A percentile compares a stretch with the other conserved stretches of the same genome.
These are phyloP conservation scores for Alnus glutinosa DNA, from an alignment of 306 rosid species.

Conservation along the genomic window DNA sequence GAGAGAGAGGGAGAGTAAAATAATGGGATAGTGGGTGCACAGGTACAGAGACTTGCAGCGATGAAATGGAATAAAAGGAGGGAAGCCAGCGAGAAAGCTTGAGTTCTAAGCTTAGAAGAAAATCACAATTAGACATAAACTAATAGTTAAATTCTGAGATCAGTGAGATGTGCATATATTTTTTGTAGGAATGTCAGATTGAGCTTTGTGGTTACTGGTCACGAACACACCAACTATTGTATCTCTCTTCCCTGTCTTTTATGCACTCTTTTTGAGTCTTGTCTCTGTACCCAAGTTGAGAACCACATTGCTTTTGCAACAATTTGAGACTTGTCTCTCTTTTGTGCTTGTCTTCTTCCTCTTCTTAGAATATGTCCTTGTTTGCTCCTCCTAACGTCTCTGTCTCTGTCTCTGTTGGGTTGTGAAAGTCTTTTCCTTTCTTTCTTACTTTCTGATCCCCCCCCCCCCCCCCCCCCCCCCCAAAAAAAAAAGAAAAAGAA, in stretches of 20 bases:
- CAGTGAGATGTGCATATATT: neutral
- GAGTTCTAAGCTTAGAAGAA: conserved; percentile 30
- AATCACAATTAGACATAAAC: conserved; percentile 15
- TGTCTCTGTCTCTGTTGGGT: conserved; percentile 34
- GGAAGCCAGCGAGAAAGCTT: conserved; percentile 43
- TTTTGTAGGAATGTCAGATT: conserved; percentile 55
- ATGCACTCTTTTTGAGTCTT: conserved; percentile 45
- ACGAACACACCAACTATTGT: conserved; percentile 14
- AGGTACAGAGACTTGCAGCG: conserved; percentile 31
- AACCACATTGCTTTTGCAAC: conserved; percentile 40
- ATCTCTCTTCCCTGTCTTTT: conserved; percentile 50
- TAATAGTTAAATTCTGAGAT: conserved; percentile 5
- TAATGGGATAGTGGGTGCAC: conserved; percentile 28
- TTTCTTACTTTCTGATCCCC: conserved; percentile 24
- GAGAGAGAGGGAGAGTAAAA: conserved; percentile 2
- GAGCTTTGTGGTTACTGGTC: conserved; percentile 29
- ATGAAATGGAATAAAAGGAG: conserved; percentile 30
- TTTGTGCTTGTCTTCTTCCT: conserved; percentile 62
- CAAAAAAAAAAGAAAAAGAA: neutral
- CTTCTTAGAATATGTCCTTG: conserved; percentile 51
- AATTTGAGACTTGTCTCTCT: conserved; percentile 38
- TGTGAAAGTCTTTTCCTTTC: neutral
- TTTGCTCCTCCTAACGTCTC: conserved; percentile 27
- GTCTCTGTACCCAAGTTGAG: conserved; percentile 44
- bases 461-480: neutral